Percentiles rank a stretch among this genome's conserved stretches.
Evolutionary conservation across 768 basidiomycete genomes (phyloP).

Genomic region (Rossbeevera mucosa): DNA sequence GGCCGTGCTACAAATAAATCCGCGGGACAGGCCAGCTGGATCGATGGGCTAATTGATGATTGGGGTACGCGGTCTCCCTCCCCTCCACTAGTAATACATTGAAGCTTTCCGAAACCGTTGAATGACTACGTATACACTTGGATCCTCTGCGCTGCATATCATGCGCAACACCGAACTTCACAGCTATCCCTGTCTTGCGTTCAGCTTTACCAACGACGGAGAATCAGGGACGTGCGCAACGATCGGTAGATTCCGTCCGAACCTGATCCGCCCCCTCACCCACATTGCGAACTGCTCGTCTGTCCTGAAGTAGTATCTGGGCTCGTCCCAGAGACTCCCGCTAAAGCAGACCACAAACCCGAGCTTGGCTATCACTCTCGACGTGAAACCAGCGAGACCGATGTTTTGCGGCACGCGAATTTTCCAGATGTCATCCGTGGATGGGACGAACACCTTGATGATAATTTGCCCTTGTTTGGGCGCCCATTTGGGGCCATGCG

Average conservation of each 20-base stretch:
- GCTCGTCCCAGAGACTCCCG: constrained; percentile 28
- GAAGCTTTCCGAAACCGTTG: neutral
- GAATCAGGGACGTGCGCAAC: constrained; percentile 26
- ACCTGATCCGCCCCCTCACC: constrained; percentile 31
- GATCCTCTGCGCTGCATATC: neutral
- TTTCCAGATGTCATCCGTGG: constrained; percentile 39
- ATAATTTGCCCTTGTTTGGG: constrained; percentile 33
- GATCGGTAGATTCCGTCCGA: constrained; percentile 34
- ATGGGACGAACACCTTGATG: constrained; percentile 38
- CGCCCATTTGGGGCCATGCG: constrained; percentile 25
- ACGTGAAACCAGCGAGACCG: constrained; percentile 28
- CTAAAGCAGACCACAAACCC: constrained; percentile 34
- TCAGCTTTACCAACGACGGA: constrained; percentile 16
- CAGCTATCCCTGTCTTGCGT: constrained; percentile 14
- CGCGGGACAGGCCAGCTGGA: neutral
- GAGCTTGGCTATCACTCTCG: constrained; percentile 33
- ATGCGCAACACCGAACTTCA: constrained; percentile 22
- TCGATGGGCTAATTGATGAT: neutral
- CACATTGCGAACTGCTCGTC: constrained; percentile 33
- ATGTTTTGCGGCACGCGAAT: constrained; percentile 32
- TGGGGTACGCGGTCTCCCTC: neutral
- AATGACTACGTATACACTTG: neutral
- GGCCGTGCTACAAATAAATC: neutral
- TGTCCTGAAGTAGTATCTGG: constrained; percentile 27
- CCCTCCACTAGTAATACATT: neutral